Conservation (phyloP, 73 alveolate species). For the Paramecium caudatum region DNA sequence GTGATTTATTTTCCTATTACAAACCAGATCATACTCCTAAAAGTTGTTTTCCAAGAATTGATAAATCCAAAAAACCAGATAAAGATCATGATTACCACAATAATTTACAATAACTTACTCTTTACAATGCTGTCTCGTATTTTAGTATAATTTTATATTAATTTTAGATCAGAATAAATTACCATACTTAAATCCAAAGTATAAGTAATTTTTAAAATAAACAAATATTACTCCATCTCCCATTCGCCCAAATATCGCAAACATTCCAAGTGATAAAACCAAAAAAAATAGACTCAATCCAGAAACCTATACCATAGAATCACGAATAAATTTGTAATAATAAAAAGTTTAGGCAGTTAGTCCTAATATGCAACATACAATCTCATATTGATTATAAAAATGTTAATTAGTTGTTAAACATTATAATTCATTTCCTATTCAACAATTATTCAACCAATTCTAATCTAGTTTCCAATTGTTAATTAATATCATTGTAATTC, state of each 20-base stretch:
- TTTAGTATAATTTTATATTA: conserved; percentile 1
- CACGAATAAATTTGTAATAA: not conserved
- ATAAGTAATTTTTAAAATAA: conserved; percentile 21
- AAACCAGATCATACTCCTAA: conserved; percentile 24
- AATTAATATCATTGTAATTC: not conserved
- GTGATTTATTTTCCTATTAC: conserved; percentile 14
- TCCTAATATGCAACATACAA: not conserved
- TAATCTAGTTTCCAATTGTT: not conserved
- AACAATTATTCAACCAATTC: not conserved
- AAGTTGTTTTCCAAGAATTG: conserved; percentile 31
- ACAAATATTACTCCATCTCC: not conserved
- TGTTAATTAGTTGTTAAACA: not conserved
- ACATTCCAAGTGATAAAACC: not conserved
- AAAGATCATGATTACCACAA: conserved; percentile 31
- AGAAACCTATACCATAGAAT: not conserved
- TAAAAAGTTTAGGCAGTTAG: conserved; percentile 2
- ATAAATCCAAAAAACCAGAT: not conserved
- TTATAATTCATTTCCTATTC: not conserved
- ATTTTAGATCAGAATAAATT: conserved; percentile 12
- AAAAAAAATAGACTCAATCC: not conserved
- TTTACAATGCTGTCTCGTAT: conserved; percentile 34
- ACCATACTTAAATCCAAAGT: conserved; percentile 48
- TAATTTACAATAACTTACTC: not conserved
- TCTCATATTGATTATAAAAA: conserved; percentile 5
- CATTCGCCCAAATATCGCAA: not conserved